A percentile compares a stretch with the other conserved stretches of the same genome.
Evolutionary conservation across 2,329 filamentous ascomycete species (phyloP).

Genomic region (Apiospora arundinis): DNA sequence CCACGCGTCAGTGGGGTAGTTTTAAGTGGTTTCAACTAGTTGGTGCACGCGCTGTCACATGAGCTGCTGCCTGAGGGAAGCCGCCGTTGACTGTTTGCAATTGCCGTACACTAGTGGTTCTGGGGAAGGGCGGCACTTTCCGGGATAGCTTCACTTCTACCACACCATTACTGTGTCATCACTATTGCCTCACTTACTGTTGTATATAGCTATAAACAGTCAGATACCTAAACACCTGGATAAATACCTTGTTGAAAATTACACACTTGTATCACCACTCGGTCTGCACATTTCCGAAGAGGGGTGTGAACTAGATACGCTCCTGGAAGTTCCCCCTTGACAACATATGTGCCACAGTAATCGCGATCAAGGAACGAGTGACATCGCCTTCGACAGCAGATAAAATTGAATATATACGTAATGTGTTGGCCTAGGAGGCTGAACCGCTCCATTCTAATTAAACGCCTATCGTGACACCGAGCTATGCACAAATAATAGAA

Average conservation of each 20-base stretch:
- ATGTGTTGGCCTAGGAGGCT: neutral
- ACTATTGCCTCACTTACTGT: too few relatives aligned
- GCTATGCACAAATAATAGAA: constrained; percentile 18
- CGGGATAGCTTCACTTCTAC: neutral
- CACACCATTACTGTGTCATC: neutral
- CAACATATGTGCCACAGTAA: neutral
- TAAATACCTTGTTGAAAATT: too few relatives aligned
- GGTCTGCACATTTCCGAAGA: neutral
- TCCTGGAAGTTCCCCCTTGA: neutral
- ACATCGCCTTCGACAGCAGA: neutral
- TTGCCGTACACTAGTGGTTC: neutral
- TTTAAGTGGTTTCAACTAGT: neutral
- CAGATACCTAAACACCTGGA: too few relatives aligned
- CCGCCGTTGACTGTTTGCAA: neutral
- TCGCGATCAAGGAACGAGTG: neutral
- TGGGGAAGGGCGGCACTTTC: neutral
- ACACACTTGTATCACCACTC: too few relatives aligned
- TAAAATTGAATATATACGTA: neutral
- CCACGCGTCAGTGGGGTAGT: neutral
- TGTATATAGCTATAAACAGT: too few relatives aligned
- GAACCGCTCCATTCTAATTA: constrained; percentile 11
- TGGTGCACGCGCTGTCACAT: constrained; percentile 1
- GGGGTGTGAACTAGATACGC: neutral
- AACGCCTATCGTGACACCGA: constrained; percentile 19
- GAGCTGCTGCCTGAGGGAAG: neutral